Evolutionary conservation across 257 asterid genomes (phyloP).

Genomic region (Jacaranda copaia): DNA sequence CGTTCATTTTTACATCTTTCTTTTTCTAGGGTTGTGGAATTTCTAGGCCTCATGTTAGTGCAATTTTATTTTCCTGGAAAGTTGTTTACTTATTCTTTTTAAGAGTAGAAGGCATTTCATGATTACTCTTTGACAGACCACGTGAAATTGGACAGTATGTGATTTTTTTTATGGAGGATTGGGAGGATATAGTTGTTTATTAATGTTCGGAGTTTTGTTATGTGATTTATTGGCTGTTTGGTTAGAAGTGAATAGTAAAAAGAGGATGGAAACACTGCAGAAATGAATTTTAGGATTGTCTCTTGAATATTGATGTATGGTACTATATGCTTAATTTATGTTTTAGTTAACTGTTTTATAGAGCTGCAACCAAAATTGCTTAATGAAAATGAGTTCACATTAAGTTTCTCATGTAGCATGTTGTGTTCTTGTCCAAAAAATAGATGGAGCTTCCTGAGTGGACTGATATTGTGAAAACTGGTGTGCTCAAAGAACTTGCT

Average conservation of each 20-base stretch:
- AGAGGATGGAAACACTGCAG: neutral
- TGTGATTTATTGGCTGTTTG: neutral
- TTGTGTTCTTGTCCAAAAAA: neutral
- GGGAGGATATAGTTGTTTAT: neutral
- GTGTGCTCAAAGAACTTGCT: slow-evolving; percentile 85
- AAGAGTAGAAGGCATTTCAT: neutral
- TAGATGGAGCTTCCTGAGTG: slow-evolving; percentile 96
- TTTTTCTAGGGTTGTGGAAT: neutral
- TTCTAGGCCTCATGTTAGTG: neutral
- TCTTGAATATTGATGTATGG: neutral
- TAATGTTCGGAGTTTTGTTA: neutral
- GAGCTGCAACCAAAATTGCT: neutral
- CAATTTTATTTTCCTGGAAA: neutral
- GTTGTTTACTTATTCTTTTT: neutral
- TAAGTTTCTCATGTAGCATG: neutral
- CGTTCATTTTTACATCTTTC: neutral
- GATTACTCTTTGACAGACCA: neutral
- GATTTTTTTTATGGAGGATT: no score
- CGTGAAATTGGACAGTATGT: no score
- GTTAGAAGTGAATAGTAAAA: neutral
- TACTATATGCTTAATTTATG: neutral
- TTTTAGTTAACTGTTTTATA: no score
- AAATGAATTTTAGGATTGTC: neutral
- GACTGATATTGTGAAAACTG: slow-evolving; percentile 94
- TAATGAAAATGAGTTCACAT: neutral